These are phyloP conservation scores for Gymnopilus junonius DNA, from an alignment of 768 basidiomycete species.

Conservation along the genomic window DNA sequence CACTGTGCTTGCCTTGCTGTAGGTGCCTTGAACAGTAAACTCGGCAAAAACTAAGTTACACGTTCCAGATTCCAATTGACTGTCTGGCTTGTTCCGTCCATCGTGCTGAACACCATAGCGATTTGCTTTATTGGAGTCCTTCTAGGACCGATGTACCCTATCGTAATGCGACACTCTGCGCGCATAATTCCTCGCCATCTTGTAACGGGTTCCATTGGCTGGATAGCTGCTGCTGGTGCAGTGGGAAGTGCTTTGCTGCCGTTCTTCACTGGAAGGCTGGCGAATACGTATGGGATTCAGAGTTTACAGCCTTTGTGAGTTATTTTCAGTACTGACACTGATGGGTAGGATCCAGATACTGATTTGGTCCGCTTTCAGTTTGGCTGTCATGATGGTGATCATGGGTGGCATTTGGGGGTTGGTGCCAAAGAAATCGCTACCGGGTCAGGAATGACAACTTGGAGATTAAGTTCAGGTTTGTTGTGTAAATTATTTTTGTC, in stretches of 20 bases:
- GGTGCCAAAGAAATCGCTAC: constrained; percentile 36
- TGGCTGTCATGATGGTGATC: constrained; percentile 61
- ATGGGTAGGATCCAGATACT: background rate
- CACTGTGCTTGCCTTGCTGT: constrained; percentile 49
- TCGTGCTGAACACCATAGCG: constrained; percentile 61
- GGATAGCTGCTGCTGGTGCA: constrained; percentile 66
- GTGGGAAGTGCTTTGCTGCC: constrained; percentile 71
- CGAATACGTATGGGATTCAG: constrained; percentile 58
- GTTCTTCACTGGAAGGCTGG: constrained; percentile 69
- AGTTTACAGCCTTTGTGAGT: constrained; percentile 64
- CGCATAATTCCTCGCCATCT: constrained; percentile 70
- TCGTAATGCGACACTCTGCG: constrained; percentile 68
- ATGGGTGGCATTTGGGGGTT: constrained; percentile 58
- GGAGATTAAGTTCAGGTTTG: background rate
- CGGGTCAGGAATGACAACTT: background rate
- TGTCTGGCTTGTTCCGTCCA: constrained; percentile 67
- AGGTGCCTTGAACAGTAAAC: constrained; percentile 6
- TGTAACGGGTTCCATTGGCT: constrained; percentile 61
- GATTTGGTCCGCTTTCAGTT: constrained; percentile 31
- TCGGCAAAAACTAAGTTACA: background rate
- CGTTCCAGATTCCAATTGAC: constrained; percentile 54
- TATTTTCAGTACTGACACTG: background rate
- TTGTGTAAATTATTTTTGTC: background rate
- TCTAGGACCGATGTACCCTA: constrained; percentile 73
- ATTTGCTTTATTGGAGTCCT: constrained; percentile 65